phyloP scores from a whole-genome alignment of 345 rosid genomes.

The Noccaea bulbosa region DNA sequence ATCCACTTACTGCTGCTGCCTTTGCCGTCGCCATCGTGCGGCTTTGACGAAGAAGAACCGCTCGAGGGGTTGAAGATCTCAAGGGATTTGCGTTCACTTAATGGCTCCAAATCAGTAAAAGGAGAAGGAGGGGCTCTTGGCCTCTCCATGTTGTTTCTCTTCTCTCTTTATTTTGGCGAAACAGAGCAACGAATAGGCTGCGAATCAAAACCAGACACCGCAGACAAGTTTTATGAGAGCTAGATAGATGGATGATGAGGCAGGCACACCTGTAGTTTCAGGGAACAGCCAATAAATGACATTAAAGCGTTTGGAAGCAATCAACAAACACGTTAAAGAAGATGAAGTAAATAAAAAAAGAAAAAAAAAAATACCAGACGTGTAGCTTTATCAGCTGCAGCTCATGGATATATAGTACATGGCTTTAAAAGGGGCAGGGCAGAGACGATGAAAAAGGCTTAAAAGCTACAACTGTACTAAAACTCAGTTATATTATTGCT shows the following conservation, averaged over 20 bases:
- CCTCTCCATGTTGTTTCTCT: slow-evolving; percentile 43
- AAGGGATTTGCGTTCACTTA: slow-evolving; percentile 42
- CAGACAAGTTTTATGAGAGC: slow-evolving; percentile 28
- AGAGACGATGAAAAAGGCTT: slow-evolving; percentile 31
- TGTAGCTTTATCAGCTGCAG: slow-evolving; percentile 40
- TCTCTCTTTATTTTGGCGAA: slow-evolving; percentile 17
- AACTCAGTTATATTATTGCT: slow-evolving; percentile 13
- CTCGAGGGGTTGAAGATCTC: slow-evolving; percentile 45
- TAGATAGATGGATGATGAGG: slow-evolving; percentile 34
- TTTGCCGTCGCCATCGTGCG: slow-evolving; percentile 12
- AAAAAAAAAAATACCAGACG: slow-evolving; percentile 4
- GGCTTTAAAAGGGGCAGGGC: slow-evolving; percentile 34
- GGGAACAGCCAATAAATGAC: slow-evolving; percentile 36
- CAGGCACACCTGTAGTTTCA: slow-evolving; percentile 31
- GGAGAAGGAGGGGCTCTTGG: slow-evolving; percentile 42
- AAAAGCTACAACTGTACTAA: slow-evolving; percentile 26
- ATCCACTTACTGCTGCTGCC: slow-evolving; percentile 60
- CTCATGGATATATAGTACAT: slow-evolving; percentile 35
- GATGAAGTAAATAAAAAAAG: neutral
- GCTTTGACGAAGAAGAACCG: slow-evolving; percentile 39
- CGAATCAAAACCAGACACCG: slow-evolving; percentile 25
- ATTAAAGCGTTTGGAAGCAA: slow-evolving; percentile 30
- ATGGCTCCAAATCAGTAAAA: slow-evolving; percentile 29
- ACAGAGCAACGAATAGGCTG: slow-evolving; percentile 36
- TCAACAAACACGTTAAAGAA: slow-evolving; percentile 45